A percentile compares a stretch with the other conserved stretches of the same genome.
Conservation (phyloP, 257 asterid genomes). For the Solanum corneliomulleri region DNA sequence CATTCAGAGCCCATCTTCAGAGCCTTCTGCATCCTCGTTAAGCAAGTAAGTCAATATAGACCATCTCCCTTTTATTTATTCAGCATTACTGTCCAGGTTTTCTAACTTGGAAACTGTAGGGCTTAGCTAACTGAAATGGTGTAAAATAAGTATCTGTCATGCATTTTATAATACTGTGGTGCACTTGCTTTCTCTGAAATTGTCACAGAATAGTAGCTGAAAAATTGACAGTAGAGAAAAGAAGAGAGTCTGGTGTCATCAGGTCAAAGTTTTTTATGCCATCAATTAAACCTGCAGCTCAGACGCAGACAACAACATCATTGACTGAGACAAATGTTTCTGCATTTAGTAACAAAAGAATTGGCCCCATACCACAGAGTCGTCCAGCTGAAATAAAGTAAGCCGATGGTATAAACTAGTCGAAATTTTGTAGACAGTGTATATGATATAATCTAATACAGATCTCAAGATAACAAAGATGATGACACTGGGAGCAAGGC, state of each 20-base stretch:
- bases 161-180: background rate
- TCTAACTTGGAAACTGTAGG: background rate
- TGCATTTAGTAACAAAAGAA: slow-evolving; percentile 20
- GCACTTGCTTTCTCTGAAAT: background rate
- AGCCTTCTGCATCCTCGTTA: slow-evolving; percentile 9
- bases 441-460: slow-evolving; percentile 16
- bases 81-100: background rate
- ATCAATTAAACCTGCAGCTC: slow-evolving; percentile 30
- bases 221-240: slow-evolving; percentile 18
- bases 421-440: background rate
- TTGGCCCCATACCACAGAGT: slow-evolving; percentile 19
- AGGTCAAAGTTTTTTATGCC: slow-evolving; percentile 32
- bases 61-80: background rate
- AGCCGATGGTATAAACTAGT: background rate
- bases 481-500: slow-evolving; percentile 20
- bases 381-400: slow-evolving; percentile 33
- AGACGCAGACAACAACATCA: slow-evolving; percentile 7
- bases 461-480: slow-evolving; percentile 9
- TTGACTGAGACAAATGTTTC: slow-evolving; percentile 23
- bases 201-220: slow-evolving; percentile 30
- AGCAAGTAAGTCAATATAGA: slow-evolving; percentile 25
- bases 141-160: background rate
- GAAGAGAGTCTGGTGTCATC: slow-evolving; percentile 22
- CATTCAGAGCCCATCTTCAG: slow-evolving; percentile 20
- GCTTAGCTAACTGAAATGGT: background rate